Percentiles rank a stretch among this genome's conserved stretches.
Conservation (phyloP, 2,329 filamentous ascomycete genomes). For the Hypoxylon sp. region DNA sequence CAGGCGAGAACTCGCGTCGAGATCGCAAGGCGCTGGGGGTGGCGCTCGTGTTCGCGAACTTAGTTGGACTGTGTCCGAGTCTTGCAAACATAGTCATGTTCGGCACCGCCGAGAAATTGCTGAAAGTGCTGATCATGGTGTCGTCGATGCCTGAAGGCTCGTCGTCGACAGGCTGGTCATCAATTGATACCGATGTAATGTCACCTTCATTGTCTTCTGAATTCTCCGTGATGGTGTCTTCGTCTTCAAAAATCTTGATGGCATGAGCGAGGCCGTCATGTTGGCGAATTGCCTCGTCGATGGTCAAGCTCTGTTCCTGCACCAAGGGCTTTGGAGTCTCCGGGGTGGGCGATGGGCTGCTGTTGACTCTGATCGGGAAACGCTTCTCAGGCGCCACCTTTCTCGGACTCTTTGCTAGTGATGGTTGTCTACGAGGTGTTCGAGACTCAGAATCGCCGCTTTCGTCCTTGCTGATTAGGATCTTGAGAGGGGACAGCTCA, state of each 20-base stretch:
- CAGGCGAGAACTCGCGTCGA: slow-evolving; percentile 53
- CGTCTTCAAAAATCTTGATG: slow-evolving; percentile 73
- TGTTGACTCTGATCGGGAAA: slow-evolving; percentile 70
- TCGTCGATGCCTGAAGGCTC: slow-evolving; percentile 72
- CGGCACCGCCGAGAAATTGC: slow-evolving; percentile 88
- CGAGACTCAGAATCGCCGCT: slow-evolving; percentile 48
- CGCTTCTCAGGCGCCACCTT: slow-evolving; percentile 67
- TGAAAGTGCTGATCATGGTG: slow-evolving; percentile 84
- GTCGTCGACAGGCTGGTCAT: slow-evolving; percentile 48
- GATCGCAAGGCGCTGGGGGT: slow-evolving; percentile 56
- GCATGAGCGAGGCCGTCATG: slow-evolving; percentile 69
- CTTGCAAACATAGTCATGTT: slow-evolving; percentile 87
- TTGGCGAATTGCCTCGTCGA: slow-evolving; percentile 66
- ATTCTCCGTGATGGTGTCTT: slow-evolving; percentile 52
- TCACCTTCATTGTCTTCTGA: slow-evolving; percentile 47
- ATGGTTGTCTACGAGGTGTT: slow-evolving; percentile 39
- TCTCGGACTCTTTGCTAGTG: slow-evolving; percentile 51
- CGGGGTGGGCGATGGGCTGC: slow-evolving; percentile 35
- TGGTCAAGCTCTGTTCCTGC: slow-evolving; percentile 55
- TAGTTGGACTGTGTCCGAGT: slow-evolving; percentile 74
- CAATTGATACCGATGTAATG: slow-evolving; percentile 49
- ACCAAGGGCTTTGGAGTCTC: slow-evolving; percentile 36
- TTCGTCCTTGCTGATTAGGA: slow-evolving; percentile 55
- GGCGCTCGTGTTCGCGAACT: slow-evolving; percentile 58
- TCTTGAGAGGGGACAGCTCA: slow-evolving; percentile 70